A percentile compares a stretch with the other conserved stretches of the same genome.
Conservation (phyloP, 768 basidiomycete genomes). For the Trametopsis cervina region DNA sequence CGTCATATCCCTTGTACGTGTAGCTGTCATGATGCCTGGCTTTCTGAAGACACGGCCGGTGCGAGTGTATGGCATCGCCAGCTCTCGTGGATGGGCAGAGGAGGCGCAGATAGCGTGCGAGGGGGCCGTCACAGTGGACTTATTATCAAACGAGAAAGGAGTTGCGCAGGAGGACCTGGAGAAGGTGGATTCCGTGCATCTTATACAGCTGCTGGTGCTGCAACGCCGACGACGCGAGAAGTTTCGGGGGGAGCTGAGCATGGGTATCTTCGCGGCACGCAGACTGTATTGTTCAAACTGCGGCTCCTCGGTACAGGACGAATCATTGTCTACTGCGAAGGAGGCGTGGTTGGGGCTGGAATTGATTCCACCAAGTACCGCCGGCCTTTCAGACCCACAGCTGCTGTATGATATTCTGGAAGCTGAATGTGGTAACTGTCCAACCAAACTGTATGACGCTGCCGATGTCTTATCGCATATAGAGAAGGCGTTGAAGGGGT, state of each 20-base stretch:
- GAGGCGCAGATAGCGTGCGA: conserved; percentile 36
- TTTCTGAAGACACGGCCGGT: conserved; percentile 35
- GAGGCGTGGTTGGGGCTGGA: no score
- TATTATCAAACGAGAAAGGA: conserved; percentile 30
- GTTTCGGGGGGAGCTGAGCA: conserved; percentile 30
- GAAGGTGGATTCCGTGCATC: conserved; percentile 25
- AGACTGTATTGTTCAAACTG: no score
- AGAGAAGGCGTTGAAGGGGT: no score
- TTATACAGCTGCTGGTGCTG: conserved; percentile 32
- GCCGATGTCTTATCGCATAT: no score
- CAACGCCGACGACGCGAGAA: conserved; percentile 33
- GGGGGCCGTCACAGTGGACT: conserved; percentile 31
- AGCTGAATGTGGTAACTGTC: no score
- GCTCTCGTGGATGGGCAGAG: conserved; percentile 37
- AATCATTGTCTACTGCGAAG: no score
- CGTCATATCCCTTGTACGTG: conserved; percentile 34
- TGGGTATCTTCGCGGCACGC: conserved; percentile 31
- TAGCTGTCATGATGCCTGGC: conserved; percentile 32
- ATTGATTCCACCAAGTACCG: no score
- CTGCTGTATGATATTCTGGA: no score
- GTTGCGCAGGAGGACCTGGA: conserved; percentile 26
- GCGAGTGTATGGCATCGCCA: conserved; percentile 39
- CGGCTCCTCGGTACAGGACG: no score
- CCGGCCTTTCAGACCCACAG: no score
- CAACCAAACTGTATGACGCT: no score